phyloP scores from a whole-genome alignment of 192 early-diverging fungal genomes.

The Cladochytrium replicatum region DNA sequence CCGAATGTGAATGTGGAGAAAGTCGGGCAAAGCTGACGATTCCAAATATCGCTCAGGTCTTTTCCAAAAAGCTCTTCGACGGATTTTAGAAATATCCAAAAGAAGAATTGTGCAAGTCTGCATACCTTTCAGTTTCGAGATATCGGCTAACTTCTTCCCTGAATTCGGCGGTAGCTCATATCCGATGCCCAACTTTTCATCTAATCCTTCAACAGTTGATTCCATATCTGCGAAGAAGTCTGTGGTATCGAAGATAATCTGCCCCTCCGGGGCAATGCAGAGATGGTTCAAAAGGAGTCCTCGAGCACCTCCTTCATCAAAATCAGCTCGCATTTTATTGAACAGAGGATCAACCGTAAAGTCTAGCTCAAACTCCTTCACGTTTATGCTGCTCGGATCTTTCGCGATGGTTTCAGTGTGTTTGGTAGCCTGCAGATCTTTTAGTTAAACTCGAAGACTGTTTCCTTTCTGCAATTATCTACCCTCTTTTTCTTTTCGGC shows the following conservation, averaged over 20 bases:
- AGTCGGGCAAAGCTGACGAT: constrained; percentile 55
- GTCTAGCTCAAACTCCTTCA: constrained; percentile 85
- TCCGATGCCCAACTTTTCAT: constrained; percentile 10
- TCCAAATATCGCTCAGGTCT: constrained; percentile 27
- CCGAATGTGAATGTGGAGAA: too few species aligned
- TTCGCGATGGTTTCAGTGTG: constrained; percentile 62
- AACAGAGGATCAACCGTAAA: constrained; percentile 91
- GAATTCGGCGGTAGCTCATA: background rate
- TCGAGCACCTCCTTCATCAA: constrained; percentile 93
- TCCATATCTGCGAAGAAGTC: constrained; percentile 56
- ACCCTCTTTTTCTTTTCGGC: background rate
- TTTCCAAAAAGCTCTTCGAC: constrained; percentile 33
- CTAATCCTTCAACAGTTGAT: constrained; percentile 1
- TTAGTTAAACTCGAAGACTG: background rate
- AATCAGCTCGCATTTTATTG: constrained; percentile 95
- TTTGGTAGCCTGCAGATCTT: constrained; percentile 17
- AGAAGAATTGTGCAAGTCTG: background rate
- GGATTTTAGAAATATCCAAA: background rate
- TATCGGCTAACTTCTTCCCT: constrained; percentile 18
- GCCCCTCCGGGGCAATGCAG: constrained; percentile 65
- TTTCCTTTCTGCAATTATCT: too few species aligned
- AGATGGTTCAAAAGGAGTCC: constrained; percentile 86
- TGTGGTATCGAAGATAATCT: constrained; percentile 89
- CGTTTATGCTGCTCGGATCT: constrained; percentile 63
- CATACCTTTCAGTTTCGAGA: constrained; percentile 31